A percentile compares a stretch with the other conserved stretches of the same genome.
Evolutionary conservation across 352 stramenopile species (phyloP).

Genomic region (Phytophthora rubi): DNA sequence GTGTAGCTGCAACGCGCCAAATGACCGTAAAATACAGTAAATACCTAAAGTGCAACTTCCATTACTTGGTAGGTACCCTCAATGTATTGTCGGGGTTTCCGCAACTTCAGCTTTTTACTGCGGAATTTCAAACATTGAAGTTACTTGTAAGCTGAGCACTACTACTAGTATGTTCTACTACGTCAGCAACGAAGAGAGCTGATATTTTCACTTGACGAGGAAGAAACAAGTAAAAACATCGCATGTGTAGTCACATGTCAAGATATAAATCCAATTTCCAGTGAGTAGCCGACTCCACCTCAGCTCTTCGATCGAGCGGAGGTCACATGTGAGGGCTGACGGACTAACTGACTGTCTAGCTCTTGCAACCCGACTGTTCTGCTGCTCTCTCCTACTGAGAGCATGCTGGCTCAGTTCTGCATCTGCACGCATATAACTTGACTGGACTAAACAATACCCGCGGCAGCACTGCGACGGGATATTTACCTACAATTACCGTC

Average conservation of each 20-base stretch:
- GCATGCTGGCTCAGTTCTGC: constrained; percentile 25
- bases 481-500: constrained; percentile 60
- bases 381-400: constrained; percentile 39
- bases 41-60: too few relatives aligned
- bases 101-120: too few relatives aligned
- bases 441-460: constrained; percentile 38
- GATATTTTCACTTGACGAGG: too few relatives aligned
- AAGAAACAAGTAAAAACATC: neutral
- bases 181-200: neutral
- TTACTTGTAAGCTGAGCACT: neutral
- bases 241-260: constrained; percentile 21
- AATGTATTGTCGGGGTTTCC: too few relatives aligned
- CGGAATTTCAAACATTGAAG: too few relatives aligned
- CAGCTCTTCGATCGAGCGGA: constrained; percentile 33
- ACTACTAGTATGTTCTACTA: neutral
- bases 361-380: constrained; percentile 28
- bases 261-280: constrained; percentile 39
- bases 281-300: constrained; percentile 24
- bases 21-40: too few relatives aligned
- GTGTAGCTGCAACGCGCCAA: too few relatives aligned
- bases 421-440: constrained; percentile 25
- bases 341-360: constrained; percentile 20
- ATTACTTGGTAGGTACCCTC: too few relatives aligned
- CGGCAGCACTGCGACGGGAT: constrained; percentile 12
- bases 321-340: constrained; percentile 21